Conservation (phyloP, 2,329 filamentous ascomycete species). For the Phialophora macrospora region DNA sequence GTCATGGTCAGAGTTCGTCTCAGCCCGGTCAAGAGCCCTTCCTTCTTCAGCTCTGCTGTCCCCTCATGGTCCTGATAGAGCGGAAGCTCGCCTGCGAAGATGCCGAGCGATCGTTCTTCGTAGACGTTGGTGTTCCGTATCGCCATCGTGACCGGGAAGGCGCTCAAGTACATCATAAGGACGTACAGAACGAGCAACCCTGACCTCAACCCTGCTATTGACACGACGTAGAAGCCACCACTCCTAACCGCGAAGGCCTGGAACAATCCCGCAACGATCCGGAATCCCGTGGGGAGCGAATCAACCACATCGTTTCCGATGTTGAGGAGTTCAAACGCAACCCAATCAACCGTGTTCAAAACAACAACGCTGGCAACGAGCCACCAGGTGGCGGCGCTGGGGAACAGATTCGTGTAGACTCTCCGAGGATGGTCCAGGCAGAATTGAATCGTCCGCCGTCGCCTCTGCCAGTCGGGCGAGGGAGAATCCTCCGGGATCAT, state of each 20-base stretch:
- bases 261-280: constrained; percentile 63
- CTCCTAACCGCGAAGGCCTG: constrained; percentile 60
- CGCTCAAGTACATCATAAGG: constrained; percentile 99
- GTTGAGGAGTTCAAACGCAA: constrained; percentile 48
- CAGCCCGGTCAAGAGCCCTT: constrained; percentile 22
- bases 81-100: constrained; percentile 52
- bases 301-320: constrained; percentile 56
- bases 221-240: constrained; percentile 57
- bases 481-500: constrained; percentile 47
- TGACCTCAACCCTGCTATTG: constrained; percentile 56
- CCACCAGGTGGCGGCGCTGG: constrained; percentile 63
- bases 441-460: constrained; percentile 56
- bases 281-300: constrained; percentile 51
- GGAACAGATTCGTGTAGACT: constrained; percentile 68
- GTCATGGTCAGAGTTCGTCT: constrained; percentile 26
- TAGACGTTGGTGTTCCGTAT: constrained; percentile 80
- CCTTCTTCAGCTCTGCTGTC: constrained; percentile 5
- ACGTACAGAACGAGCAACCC: constrained; percentile 77
- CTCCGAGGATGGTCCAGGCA: constrained; percentile 66
- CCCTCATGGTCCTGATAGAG: not conserved
- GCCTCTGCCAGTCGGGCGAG: constrained; percentile 47
- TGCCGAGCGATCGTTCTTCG: constrained; percentile 69
- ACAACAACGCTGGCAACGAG: constrained; percentile 57
- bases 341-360: constrained; percentile 61
- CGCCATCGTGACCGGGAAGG: constrained; percentile 94